Percentiles rank a stretch among this genome's conserved stretches.
Evolutionary conservation across 768 basidiomycete species (phyloP).

Genomic region (Boletus sp.): DNA sequence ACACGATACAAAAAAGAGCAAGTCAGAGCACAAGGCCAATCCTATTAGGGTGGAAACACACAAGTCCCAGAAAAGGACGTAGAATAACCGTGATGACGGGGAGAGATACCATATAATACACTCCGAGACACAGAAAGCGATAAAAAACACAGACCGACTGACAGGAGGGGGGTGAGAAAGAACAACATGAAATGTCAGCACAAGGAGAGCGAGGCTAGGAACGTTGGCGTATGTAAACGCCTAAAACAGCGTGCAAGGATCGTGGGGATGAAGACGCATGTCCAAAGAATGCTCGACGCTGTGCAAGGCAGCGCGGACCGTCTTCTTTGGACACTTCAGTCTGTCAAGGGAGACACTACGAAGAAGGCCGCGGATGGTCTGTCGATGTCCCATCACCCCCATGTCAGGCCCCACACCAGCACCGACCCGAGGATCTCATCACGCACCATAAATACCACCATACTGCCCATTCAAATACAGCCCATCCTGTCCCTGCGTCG

Average conservation of each 20-base stretch:
- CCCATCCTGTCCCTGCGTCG: constrained; percentile 18
- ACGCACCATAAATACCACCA: constrained; percentile 30
- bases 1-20: neutral
- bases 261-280: neutral
- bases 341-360: neutral
- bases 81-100: neutral
- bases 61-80: neutral
- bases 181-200: neutral
- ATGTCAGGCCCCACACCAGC: neutral
- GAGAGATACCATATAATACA: constrained; percentile 1
- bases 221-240: neutral
- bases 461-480: constrained; percentile 28
- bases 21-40: neutral
- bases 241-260: neutral
- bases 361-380: constrained; percentile 13
- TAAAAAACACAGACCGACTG: neutral
- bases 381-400: neutral
- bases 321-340: neutral
- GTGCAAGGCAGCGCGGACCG: neutral
- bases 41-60: neutral
- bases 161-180: neutral
- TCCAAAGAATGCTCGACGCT: neutral
- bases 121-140: neutral
- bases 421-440: neutral
- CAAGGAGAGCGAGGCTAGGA: neutral